phyloP scores from a whole-genome alignment of 2,329 filamentous ascomycete genomes.

The Metarhizium sp. region DNA sequence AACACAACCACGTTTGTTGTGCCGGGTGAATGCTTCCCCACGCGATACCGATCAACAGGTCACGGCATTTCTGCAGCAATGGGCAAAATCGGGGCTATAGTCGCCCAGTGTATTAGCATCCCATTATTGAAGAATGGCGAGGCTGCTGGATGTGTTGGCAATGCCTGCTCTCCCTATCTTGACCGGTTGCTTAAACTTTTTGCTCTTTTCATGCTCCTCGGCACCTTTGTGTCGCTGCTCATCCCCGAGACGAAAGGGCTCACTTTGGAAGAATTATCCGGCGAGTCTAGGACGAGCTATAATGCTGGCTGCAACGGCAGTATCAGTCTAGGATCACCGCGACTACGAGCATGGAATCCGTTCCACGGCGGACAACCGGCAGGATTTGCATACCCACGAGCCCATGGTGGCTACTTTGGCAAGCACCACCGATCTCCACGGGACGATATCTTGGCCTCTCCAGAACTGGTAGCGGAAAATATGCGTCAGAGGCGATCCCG shows the following conservation, averaged over 20 bases:
- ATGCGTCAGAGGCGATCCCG: conserved; percentile 13
- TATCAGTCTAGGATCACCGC: conserved; percentile 25
- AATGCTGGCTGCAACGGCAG: conserved; percentile 42
- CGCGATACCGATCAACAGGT: conserved; percentile 50
- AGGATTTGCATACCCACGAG: conserved; percentile 37
- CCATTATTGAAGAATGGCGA: conserved; percentile 51
- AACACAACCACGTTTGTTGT: conserved; percentile 59
- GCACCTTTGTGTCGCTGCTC: conserved; percentile 58
- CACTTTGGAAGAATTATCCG: conserved; percentile 62
- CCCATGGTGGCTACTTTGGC: conserved; percentile 14
- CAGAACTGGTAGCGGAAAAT: conserved; percentile 24
- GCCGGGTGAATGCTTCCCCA: conserved; percentile 56
- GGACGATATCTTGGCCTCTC: conserved; percentile 34
- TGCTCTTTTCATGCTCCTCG: conserved; percentile 70
- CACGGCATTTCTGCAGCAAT: conserved; percentile 58
- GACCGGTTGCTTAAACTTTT: conserved; percentile 70
- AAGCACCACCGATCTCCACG: conserved; percentile 21
- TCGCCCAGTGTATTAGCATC: conserved; percentile 56
- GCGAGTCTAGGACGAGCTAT: conserved; percentile 54
- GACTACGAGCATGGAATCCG: conserved; percentile 31
- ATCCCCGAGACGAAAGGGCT: conserved; percentile 69
- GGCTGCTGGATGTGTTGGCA: conserved; percentile 36
- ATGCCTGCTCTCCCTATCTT: conserved; percentile 48
- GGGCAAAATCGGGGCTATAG: conserved; percentile 59
- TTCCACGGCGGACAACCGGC: conserved; percentile 42